Base-by-base conservation (phyloP, 2,329 filamentous ascomycete genomes). In the Penicillium corylophilum region DNA sequence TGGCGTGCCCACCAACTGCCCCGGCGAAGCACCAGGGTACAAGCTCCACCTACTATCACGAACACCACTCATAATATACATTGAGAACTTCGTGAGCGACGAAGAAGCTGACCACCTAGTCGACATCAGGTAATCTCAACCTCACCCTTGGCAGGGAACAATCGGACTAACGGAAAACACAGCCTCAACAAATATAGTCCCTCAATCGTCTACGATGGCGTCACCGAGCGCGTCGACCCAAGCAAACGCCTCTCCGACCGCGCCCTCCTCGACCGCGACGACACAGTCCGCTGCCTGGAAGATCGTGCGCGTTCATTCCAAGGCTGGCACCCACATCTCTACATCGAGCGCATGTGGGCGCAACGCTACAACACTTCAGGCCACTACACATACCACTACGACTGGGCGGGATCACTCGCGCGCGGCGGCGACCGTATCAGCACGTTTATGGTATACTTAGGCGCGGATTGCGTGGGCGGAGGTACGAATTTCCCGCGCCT, bases 401-500 rank as follows among this genome's bases (percentile, higher is more conserved):
- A 86, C 66, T 85, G 82, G 81, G 71, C 68, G 38, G 76, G 74
- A 5, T 70, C 71, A 0, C 64, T 64, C 20, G 68, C 56, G 45
- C 66, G 62, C 2, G 69, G 66, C 45, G 73, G 66, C 4, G 75
- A 74, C 31, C 71, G 83, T 0, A 67, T 81, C 5, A 82, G 77
- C 49, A 82, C 77, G 2, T 85, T 85, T 60, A 85, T 85, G 81
- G 82, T 85, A 1, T 86, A 84, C 61, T 64, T 85, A 0, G 68
- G 72, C 8, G 77, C 68, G 6, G 70, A 79, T 42, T 82, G 80
- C 55, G 72, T 72, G 15, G 83, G 83, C 1, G 83, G 83, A 1
- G 83, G 82, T 3, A 86, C 83, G 20, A 78, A 84, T 59, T 86
- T 86, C 50, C 82, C 82, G 4, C 68, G 78, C 2, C 54, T 85